phyloP scores from a whole-genome alignment of 805 yeast genomes.

The Torulaspora maleeae region DNA sequence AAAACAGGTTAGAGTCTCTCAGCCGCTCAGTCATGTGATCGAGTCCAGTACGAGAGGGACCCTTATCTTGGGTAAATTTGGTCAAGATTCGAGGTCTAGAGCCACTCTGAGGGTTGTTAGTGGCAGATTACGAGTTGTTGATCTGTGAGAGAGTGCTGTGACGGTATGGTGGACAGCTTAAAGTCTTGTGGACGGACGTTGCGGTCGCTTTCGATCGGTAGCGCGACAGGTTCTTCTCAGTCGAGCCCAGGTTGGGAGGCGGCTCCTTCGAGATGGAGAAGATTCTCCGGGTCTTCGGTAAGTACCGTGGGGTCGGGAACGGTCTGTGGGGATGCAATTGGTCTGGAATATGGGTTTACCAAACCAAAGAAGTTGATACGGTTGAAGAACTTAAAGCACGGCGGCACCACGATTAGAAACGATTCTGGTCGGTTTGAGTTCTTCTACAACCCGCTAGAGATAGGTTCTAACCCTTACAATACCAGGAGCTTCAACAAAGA shows the following conservation, averaged over 20 bases:
- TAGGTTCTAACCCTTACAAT: slow-evolving; percentile 16
- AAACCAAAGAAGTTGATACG: slow-evolving; percentile 13
- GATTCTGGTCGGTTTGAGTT: slow-evolving; percentile 17
- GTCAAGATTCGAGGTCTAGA: not conserved
- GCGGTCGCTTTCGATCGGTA: slow-evolving; percentile 7
- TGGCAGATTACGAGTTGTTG: no score
- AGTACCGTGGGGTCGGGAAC: not conserved
- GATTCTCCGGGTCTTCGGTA: not conserved
- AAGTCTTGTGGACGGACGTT: slow-evolving; percentile 3
- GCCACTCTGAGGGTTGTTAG: not conserved
- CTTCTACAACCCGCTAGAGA: slow-evolving; percentile 17
- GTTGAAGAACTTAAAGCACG: slow-evolving; percentile 16
- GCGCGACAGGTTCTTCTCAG: not conserved
- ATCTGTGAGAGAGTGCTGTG: not conserved
- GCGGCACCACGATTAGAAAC: slow-evolving; percentile 23
- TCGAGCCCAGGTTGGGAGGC: not conserved
- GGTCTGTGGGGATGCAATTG: not conserved
- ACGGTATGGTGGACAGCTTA: not conserved
- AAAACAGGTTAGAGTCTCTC: not conserved
- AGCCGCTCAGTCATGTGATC: not conserved
- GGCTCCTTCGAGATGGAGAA: not conserved
- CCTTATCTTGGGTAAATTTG: not conserved
- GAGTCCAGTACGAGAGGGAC: not conserved
- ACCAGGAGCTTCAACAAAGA: slow-evolving; percentile 8
- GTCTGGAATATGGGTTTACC: not conserved